Percentiles rank a stretch among this genome's conserved stretches.
Conservation (phyloP, 768 basidiomycete species). For the Lactifluus pinguis region DNA sequence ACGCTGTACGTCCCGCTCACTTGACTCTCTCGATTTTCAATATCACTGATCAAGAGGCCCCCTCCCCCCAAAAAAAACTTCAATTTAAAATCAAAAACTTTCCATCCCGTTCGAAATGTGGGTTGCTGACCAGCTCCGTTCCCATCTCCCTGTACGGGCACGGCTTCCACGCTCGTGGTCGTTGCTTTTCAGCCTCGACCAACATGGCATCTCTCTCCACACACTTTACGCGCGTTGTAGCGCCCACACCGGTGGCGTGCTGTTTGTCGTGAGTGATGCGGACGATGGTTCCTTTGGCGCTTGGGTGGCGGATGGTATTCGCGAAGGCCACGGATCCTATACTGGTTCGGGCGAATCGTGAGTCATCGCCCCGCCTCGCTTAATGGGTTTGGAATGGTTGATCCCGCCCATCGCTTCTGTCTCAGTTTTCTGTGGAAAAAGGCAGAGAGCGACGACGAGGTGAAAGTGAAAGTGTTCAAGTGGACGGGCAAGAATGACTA, state of each 20-base stretch:
- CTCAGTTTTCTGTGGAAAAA: constrained; percentile 67
- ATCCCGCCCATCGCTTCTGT: too few species aligned
- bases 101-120: background rate
- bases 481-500: constrained; percentile 91
- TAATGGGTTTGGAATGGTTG: too few species aligned
- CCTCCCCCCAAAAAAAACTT: background rate
- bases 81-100: too few species aligned
- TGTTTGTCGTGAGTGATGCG: constrained; percentile 61
- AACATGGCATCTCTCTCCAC: constrained; percentile 87
- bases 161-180: constrained; percentile 67
- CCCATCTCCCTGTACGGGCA: constrained; percentile 62
- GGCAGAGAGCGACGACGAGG: constrained; percentile 30
- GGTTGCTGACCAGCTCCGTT: constrained; percentile 46
- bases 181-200: constrained; percentile 84
- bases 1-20: constrained; percentile 38
- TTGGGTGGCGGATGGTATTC: constrained; percentile 71
- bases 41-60: background rate
- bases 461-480: constrained; percentile 59
- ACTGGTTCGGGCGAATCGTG: constrained; percentile 88
- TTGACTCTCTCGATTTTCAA: background rate
- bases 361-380: constrained; percentile 15
- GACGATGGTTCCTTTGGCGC: constrained; percentile 66
- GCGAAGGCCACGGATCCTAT: constrained; percentile 49
- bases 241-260: constrained; percentile 34
- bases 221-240: constrained; percentile 73